Base-by-base conservation (phyloP, 768 basidiomycete species). In the Boletus reticuloceps region DNA sequence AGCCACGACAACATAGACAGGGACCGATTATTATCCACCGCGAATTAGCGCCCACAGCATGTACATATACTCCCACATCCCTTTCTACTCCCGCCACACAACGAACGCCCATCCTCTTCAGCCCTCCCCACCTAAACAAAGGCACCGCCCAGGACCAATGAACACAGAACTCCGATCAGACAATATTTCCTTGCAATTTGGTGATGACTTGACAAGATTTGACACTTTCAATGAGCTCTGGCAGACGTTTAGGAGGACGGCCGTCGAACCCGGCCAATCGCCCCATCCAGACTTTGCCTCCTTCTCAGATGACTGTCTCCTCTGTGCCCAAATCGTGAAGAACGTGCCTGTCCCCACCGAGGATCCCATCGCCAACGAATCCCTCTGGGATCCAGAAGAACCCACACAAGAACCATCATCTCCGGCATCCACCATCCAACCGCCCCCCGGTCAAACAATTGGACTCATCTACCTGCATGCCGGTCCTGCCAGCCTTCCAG, bases 391-490 rank as follows among this genome's bases (percentile, higher is more conserved):
- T 19, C 43, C 39, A 34, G 37, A 46, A n/a, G 25, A 14, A 4
- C 22, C 2, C 37, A 10, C 37, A 5, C 31, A n/a, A 10, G 25
- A 1, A 4, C 19, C n/a, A 14, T 25, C 7, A 10, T 20, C 36
- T 5, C 32, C 44, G 6, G n/a, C 31, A 39, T 17, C 47, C 45
- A 11, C 8, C 6, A 4, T 12, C 31, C 10, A 2, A 0, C 16
- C 14, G 0, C 27, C 17, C 4, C 31, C 20, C 4, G 12, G 27
- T 11, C 25, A 3, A 11, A 53, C 14, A 3, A 36, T 53, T 6
- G 71, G 71, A 2, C 54, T 72, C 51, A 50, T 72, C 43, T 72
- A 74, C 53, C 50, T 74, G 9, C 49, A 63, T 11, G 44, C 59
- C 0, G 51, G 62, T 17, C 60, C 62, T 17, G 56, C 62, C 32